Base-by-base conservation (phyloP, 495 filamentous ascomycete genomes). In the Neurospora tetrasperma region DNA sequence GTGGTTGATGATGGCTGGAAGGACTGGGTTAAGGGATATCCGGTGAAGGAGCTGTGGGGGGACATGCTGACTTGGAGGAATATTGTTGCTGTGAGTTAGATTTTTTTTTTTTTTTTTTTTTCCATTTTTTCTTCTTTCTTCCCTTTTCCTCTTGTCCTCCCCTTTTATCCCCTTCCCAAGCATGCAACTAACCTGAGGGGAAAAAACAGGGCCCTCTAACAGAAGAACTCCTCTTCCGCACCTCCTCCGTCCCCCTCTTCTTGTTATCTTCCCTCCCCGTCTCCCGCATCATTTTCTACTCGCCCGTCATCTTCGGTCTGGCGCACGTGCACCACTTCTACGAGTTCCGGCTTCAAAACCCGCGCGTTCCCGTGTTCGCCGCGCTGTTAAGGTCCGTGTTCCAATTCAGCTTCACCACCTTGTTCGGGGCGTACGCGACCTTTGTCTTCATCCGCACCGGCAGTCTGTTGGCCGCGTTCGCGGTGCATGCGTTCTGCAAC, bases 241-340 rank as follows among this genome's bases (percentile, higher is more conserved):
- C 92, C 3, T 87, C 91, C 68, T 88, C 96, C 66, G 85, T 97
- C 70, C 92, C 94, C 7, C 85, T 97, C 4, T 90, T 97, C 78
- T 82, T 97, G 6, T 81, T 95, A n/a, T 88, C 94, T n/a, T 85
- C 86, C 41, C 80, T 87, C 8, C 82, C 87, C 4, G 80, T 89
- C 3, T 81, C 80, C 0, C 83, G 82, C 5, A 89, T 92, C 75
- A 85, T 97, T 77, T 93, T 96, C 80, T 79, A 93, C 9, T 89
- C 92, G 0, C 96, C 96, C 3, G 81, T 98, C 11, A 92, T 97
- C 82, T 99, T 99, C 80, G 96, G 96, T 71, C 91, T 99, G 69
- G 93, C 94, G 12, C 96, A 99, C 83, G 81, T 97, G 39, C 95
- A 99, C 82, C 96, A 98, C 83, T 93, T 94, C 81, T 97, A 97